Evolutionary conservation across 768 basidiomycete genomes (phyloP).

Genomic region (Lentinula guzmanii): DNA sequence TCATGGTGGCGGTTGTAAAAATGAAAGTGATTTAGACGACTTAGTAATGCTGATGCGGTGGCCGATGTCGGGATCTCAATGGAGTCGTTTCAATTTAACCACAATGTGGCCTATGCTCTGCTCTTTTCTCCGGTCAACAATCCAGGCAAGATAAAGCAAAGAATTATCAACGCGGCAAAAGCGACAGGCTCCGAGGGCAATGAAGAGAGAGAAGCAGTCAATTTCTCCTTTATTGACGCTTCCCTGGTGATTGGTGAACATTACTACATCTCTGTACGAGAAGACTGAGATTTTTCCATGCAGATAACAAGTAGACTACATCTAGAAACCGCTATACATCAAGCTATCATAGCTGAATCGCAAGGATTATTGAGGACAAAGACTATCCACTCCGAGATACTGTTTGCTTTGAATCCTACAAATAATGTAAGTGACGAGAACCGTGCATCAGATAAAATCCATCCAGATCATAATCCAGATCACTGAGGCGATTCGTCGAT

Average conservation of each 20-base stretch:
- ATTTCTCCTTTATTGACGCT: slow-evolving; percentile 90
- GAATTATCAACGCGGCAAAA: slow-evolving; percentile 68
- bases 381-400: slow-evolving; percentile 85
- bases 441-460: not conserved
- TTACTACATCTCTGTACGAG: not conserved
- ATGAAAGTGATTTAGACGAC: not conserved
- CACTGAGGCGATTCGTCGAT: slow-evolving; percentile 79
- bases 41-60: not conserved
- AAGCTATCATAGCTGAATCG: slow-evolving; percentile 67
- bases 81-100: slow-evolving; percentile 51
- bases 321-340: slow-evolving; percentile 77
- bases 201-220: slow-evolving; percentile 66
- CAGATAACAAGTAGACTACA: slow-evolving; percentile 82
- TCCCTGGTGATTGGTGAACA: slow-evolving; percentile 50
- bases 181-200: slow-evolving; percentile 57
- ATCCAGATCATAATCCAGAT: slow-evolving; percentile 45
- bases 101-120: slow-evolving; percentile 49
- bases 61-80: slow-evolving; percentile 22
- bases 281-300: not conserved
- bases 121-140: slow-evolving; percentile 68
- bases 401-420: slow-evolving; percentile 83
- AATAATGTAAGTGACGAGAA: slow-evolving; percentile 54
- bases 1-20: not conserved
- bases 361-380: slow-evolving; percentile 66
- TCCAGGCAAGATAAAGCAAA: slow-evolving; percentile 47